A percentile compares a stretch with the other conserved stretches of the same genome.
phyloP scores from a whole-genome alignment of 208 protist genomes.

The Leishmania mexicana region DNA sequence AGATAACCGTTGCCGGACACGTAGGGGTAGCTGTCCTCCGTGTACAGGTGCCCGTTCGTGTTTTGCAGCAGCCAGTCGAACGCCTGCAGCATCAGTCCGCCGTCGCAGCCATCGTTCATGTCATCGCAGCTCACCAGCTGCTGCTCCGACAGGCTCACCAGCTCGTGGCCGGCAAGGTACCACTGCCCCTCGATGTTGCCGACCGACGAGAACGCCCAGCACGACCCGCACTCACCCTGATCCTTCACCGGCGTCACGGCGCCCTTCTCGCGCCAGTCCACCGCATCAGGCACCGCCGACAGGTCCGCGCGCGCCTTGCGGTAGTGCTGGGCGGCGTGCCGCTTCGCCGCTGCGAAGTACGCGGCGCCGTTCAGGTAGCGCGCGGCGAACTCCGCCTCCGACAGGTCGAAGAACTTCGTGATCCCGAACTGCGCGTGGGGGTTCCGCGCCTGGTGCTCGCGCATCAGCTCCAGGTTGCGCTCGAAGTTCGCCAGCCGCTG shows the following conservation, averaged over 20 bases:
- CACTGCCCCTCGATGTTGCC: slow-evolving; percentile 77
- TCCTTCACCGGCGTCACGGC: slow-evolving; percentile 94
- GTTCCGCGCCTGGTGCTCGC: slow-evolving; percentile 42
- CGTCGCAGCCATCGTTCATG: slow-evolving; percentile 82
- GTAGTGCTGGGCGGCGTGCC: slow-evolving; percentile 10
- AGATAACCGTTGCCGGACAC: neutral
- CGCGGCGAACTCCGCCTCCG: slow-evolving; percentile 48
- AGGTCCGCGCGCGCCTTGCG: slow-evolving; percentile 8
- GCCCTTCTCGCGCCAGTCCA: slow-evolving; percentile 87
- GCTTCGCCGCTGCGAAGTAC: slow-evolving; percentile 34
- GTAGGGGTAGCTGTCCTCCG: slow-evolving; percentile 73
- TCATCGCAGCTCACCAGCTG: slow-evolving; percentile 93
- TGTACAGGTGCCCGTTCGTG: slow-evolving; percentile 64
- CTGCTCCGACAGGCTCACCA: slow-evolving; percentile 91
- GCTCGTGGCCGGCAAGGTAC: slow-evolving; percentile 50
- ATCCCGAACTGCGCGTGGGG: slow-evolving; percentile 58
- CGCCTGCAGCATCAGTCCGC: slow-evolving; percentile 88
- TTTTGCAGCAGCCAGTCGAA: slow-evolving; percentile 74
- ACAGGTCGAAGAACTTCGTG: slow-evolving; percentile 69
- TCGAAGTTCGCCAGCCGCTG: slow-evolving; percentile 41
- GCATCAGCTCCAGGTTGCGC: slow-evolving; percentile 42
- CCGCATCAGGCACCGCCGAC: neutral
- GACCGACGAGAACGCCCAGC: slow-evolving; percentile 94
- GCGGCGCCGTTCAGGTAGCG: slow-evolving; percentile 43
- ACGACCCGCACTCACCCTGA: slow-evolving; percentile 94